Percentiles rank a stretch among this genome's conserved stretches.
Evolutionary conservation across 108 stramenopile genomes (phyloP).

Genomic region (Pseudonitzschia multistriata): DNA sequence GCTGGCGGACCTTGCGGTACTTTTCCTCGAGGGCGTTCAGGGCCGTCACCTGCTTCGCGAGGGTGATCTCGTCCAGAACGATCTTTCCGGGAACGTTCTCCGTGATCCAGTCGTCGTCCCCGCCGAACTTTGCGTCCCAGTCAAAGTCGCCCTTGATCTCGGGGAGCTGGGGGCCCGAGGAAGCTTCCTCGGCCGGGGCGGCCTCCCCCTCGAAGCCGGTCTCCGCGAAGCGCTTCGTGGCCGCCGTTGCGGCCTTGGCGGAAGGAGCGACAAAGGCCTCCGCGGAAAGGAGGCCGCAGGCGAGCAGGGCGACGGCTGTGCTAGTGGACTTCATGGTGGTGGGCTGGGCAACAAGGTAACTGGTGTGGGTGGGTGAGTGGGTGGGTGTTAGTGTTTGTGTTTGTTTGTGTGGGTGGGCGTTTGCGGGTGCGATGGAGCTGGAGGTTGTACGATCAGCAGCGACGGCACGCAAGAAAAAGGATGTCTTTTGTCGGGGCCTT

Average conservation of each 20-base stretch:
- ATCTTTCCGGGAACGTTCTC: constrained; percentile 85
- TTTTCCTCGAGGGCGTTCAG: constrained; percentile 69
- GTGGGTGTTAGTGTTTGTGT: neutral
- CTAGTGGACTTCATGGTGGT: constrained; percentile 1
- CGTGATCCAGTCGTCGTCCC: constrained; percentile 82
- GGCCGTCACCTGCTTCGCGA: constrained; percentile 79
- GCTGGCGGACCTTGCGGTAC: constrained; percentile 62
- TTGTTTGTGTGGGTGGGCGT: neutral
- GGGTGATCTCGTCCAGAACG: constrained; percentile 72
- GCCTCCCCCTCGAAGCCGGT: neutral
- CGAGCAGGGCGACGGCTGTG: neutral
- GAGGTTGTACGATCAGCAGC: too few relatives aligned
- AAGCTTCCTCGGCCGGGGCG: neutral
- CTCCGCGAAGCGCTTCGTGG: neutral
- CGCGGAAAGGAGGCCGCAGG: neutral
- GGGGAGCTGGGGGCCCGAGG: constrained; percentile 51
- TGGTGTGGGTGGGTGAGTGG: neutral
- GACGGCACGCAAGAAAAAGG: too few relatives aligned
- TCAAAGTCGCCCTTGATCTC: constrained; percentile 84
- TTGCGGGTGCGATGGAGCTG: too few relatives aligned
- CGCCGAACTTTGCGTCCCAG: constrained; percentile 82
- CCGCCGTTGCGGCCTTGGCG: neutral
- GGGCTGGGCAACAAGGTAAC: neutral
- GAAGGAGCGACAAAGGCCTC: neutral
- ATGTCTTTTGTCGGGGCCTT: too few relatives aligned